Percentiles rank a stretch among this genome's conserved stretches.
Conservation (phyloP, 2,329 filamentous ascomycete genomes). For the Verruconis gallopava region DNA sequence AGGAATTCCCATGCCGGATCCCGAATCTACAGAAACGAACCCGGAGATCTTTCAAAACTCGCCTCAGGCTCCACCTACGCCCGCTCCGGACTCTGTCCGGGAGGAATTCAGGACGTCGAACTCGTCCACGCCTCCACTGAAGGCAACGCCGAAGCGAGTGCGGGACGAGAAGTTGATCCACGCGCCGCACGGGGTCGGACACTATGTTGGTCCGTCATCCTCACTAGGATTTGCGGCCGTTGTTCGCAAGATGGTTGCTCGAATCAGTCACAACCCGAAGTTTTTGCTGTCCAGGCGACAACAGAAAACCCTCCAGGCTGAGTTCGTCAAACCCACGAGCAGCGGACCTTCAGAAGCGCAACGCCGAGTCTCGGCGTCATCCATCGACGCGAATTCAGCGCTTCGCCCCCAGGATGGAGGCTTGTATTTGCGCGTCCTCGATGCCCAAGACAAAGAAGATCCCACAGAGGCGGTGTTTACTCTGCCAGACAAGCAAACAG, state of each 20-base stretch:
- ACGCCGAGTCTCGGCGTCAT: not conserved
- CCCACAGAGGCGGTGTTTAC: constrained; percentile 12
- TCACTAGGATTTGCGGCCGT: constrained; percentile 18
- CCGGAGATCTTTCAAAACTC: not conserved
- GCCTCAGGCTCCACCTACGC: not conserved
- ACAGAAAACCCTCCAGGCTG: constrained; percentile 5
- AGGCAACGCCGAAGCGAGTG: not conserved
- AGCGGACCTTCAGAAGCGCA: not conserved
- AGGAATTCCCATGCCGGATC: constrained; percentile 26
- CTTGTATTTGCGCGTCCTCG: not conserved
- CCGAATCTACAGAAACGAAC: not conserved
- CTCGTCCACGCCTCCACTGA: not conserved
- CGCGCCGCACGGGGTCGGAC: constrained; percentile 5
- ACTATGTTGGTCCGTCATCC: constrained; percentile 20
- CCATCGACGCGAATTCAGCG: not conserved
- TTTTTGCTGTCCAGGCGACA: constrained; percentile 10
- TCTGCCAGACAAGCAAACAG: constrained; percentile 24
- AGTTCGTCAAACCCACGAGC: not conserved
- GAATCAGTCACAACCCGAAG: constrained; percentile 15
- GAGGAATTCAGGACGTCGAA: not conserved
- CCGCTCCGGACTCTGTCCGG: not conserved
- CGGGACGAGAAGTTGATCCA: not conserved
- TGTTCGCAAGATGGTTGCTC: constrained; percentile 15
- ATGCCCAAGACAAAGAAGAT: not conserved
- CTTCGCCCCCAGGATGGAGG: not conserved